A percentile compares a stretch with the other conserved stretches of the same genome.
phyloP scores from a whole-genome alignment of 306 rosid species.

The Cucurbita pepo region DNA sequence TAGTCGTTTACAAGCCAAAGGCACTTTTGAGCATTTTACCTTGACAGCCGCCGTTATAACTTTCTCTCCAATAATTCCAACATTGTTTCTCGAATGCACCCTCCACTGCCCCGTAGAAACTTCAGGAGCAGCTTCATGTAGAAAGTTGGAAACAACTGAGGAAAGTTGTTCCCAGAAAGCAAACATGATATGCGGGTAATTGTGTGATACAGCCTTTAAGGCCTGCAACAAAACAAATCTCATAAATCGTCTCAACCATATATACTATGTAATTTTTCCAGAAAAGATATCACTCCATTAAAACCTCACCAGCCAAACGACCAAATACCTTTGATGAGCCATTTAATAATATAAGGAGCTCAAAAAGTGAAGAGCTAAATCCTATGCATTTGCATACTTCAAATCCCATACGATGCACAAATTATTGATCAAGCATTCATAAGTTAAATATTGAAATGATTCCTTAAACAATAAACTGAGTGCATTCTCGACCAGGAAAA shows the following conservation, averaged over 20 bases:
- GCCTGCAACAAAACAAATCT: slow-evolving; percentile 34
- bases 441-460: not conserved
- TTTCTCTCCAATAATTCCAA: slow-evolving; percentile 38
- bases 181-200: slow-evolving; percentile 51
- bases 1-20: not conserved
- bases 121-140: slow-evolving; percentile 35
- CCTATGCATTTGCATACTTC: not conserved
- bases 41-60: slow-evolving; percentile 47
- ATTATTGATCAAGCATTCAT: not conserved
- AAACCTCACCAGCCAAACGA: not conserved
- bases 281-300: not conserved
- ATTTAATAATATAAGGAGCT: not conserved
- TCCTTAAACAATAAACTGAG: not conserved
- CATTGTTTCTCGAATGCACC: slow-evolving; percentile 31
- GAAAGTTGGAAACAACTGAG: slow-evolving; percentile 31
- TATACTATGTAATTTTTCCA: not conserved
- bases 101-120: slow-evolving; percentile 31
- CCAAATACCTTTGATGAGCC: not conserved
- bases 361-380: not conserved
- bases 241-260: not conserved
- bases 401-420: not conserved
- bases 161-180: slow-evolving; percentile 69
- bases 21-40: slow-evolving; percentile 20
- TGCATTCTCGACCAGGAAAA: not conserved
- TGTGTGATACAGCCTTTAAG: slow-evolving; percentile 71